These are phyloP conservation scores for Trichosporon ovoides DNA, from an alignment of 1,284 basidiomycete genomes.

Conservation along the genomic window DNA sequence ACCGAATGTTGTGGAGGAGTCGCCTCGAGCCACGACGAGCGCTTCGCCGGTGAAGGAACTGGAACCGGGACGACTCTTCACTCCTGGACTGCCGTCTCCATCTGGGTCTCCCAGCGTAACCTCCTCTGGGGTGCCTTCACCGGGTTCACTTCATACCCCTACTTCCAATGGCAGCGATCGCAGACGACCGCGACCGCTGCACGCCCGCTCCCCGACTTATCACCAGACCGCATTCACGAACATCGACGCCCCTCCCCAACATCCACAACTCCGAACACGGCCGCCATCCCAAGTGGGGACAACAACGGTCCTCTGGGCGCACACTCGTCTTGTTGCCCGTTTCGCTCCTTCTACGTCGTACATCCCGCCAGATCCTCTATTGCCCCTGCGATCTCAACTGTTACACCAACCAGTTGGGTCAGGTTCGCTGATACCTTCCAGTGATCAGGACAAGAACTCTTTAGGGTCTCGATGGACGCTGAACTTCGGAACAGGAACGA, in stretches of 20 bases:
- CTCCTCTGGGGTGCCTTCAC: neutral
- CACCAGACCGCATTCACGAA: slow-evolving; percentile 19
- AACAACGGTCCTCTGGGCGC: slow-evolving; percentile 46
- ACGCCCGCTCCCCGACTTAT: slow-evolving; percentile 28
- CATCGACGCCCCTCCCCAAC: slow-evolving; percentile 20
- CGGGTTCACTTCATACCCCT: slow-evolving; percentile 4
- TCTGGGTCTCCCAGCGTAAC: neutral
- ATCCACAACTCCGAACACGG: slow-evolving; percentile 28
- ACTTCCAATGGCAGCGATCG: slow-evolving; percentile 9
- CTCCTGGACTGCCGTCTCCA: neutral
- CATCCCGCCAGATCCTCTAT: slow-evolving; percentile 49
- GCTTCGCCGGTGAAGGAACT: no score
- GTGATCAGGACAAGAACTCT: slow-evolving; percentile 9
- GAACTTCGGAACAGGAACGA: slow-evolving; percentile 45
- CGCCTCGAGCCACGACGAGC: neutral
- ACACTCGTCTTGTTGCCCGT: slow-evolving; percentile 42
- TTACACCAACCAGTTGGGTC: slow-evolving; percentile 49
- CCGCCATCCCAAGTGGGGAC: slow-evolving; percentile 25
- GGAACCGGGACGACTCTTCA: neutral
- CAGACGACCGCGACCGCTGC: slow-evolving; percentile 1
- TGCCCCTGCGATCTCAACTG: slow-evolving; percentile 45
- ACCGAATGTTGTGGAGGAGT: slow-evolving; percentile 16
- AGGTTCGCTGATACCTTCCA: slow-evolving; percentile 36
- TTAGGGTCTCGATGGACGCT: slow-evolving; percentile 34
- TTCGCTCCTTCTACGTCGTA: slow-evolving; percentile 46